A percentile compares a stretch with the other conserved stretches of the same genome.
These are phyloP conservation scores for Fragilaria crotonensis DNA, from an alignment of 108 stramenopile genomes.

Conservation along the genomic window DNA sequence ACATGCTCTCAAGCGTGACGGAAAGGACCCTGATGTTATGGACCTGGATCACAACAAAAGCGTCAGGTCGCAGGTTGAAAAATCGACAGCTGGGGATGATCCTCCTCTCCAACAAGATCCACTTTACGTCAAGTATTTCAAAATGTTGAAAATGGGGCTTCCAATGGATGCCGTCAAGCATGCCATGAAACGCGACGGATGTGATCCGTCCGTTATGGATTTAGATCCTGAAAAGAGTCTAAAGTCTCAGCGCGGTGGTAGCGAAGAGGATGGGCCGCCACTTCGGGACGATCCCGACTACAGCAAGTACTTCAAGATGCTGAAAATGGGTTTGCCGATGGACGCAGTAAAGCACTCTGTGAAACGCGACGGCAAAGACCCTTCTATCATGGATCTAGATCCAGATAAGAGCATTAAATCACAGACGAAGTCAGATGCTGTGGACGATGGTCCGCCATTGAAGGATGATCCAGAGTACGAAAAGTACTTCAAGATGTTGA, in stretches of 20 bases:
- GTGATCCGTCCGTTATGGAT: conserved; percentile 64
- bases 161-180: conserved; percentile 60
- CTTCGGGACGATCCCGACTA: conserved; percentile 66
- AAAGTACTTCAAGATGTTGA: conserved; percentile 68
- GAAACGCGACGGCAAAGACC: conserved; percentile 60
- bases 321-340: conserved; percentile 57
- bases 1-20: conserved; percentile 62
- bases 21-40: conserved; percentile 44
- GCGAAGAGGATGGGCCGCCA: conserved; percentile 27
- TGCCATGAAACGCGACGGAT: conserved; percentile 58
- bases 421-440: conserved; percentile 25
- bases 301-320: conserved; percentile 70
- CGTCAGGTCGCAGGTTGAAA: conserved; percentile 30
- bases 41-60: conserved; percentile 57
- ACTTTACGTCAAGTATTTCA: conserved; percentile 65
- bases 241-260: conserved; percentile 28
- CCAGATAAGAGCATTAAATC: conserved; percentile 40
- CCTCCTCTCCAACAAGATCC: conserved; percentile 75
- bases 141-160: conserved; percentile 67
- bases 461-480: conserved; percentile 58
- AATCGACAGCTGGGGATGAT: conserved; percentile 11
- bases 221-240: conserved; percentile 35
- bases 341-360: conserved; percentile 66
- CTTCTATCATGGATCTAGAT: conserved; percentile 63
- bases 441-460: conserved; percentile 42